A percentile compares a stretch with the other conserved stretches of the same genome.
Evolutionary conservation across 2,329 filamentous ascomycete genomes (phyloP).

Genomic region (Claviceps paspali): DNA sequence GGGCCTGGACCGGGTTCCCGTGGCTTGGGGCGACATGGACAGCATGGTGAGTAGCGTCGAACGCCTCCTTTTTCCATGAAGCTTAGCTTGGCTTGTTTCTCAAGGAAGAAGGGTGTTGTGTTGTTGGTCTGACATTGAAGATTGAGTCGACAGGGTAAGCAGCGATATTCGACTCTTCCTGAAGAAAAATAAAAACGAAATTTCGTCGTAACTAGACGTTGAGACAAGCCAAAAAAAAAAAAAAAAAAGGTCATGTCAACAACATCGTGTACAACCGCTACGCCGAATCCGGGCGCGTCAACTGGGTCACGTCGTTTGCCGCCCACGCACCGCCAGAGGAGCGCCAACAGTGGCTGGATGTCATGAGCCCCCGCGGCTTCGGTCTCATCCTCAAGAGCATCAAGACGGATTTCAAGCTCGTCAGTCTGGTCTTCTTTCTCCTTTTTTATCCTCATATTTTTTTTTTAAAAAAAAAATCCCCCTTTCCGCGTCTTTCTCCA

Average conservation of each 20-base stretch:
- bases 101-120: no score
- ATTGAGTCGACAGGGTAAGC: background rate
- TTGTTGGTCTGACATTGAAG: background rate
- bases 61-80: no score
- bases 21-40: constrained; percentile 79
- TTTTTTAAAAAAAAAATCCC: no score
- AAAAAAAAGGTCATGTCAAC: constrained; percentile 52
- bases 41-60: constrained; percentile 40
- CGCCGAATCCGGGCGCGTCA: constrained; percentile 66
- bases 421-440: constrained; percentile 32
- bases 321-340: constrained; percentile 45
- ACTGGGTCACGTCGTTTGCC: constrained; percentile 61
- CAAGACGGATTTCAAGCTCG: constrained; percentile 75
- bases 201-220: no score
- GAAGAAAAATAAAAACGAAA: no score
- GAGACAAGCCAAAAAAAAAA: background rate
- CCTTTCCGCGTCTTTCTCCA: no score
- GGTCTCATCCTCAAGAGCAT: constrained; percentile 72
- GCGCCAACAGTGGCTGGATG: constrained; percentile 47
- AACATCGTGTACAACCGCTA: constrained; percentile 74
- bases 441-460: no score
- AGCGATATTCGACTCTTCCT: no score
- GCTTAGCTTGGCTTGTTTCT: no score
- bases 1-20: constrained; percentile 48
- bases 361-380: constrained; percentile 49